phyloP scores from a whole-genome alignment of 2,329 filamentous ascomycete species.

The Cucurbitaria berberidis region DNA sequence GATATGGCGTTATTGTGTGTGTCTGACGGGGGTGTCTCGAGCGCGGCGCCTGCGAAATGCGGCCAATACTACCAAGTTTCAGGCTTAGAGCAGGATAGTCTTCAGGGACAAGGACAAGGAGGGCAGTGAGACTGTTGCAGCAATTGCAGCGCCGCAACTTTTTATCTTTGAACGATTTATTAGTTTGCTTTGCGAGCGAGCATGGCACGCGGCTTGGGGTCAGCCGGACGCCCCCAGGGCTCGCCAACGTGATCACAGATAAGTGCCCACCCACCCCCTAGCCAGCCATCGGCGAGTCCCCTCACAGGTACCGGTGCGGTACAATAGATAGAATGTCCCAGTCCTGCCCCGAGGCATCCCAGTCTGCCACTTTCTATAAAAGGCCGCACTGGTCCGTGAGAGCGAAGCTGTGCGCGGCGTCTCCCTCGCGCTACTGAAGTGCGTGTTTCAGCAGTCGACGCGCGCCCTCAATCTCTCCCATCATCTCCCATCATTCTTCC shows the following conservation, averaged over 20 bases:
- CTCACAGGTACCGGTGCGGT: conserved; percentile 24
- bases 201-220: conserved; percentile 31
- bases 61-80: conserved; percentile 19
- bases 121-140: conserved; percentile 14
- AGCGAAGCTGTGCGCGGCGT: conserved; percentile 9
- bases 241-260: conserved; percentile 29
- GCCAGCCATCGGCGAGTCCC: conserved; percentile 12
- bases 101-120: conserved; percentile 1
- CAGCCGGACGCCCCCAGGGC: conserved; percentile 23
- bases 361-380: conserved; percentile 14
- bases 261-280: too few species aligned
- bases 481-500: not conserved
- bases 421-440: conserved; percentile 13
- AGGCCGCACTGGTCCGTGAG: conserved; percentile 12
- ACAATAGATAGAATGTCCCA: too few species aligned
- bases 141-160: conserved; percentile 20
- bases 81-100: conserved; percentile 2
- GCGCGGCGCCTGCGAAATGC: conserved; percentile 19
- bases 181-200: too few species aligned
- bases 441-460: conserved; percentile 22
- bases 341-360: conserved; percentile 13
- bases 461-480: conserved; percentile 43
- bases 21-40: conserved; percentile 18
- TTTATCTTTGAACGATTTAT: conserved; percentile 22
- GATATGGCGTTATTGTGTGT: conserved; percentile 27